Conservation (phyloP, 208 protist species). For the Acanthamoeba castellanii region DNA sequence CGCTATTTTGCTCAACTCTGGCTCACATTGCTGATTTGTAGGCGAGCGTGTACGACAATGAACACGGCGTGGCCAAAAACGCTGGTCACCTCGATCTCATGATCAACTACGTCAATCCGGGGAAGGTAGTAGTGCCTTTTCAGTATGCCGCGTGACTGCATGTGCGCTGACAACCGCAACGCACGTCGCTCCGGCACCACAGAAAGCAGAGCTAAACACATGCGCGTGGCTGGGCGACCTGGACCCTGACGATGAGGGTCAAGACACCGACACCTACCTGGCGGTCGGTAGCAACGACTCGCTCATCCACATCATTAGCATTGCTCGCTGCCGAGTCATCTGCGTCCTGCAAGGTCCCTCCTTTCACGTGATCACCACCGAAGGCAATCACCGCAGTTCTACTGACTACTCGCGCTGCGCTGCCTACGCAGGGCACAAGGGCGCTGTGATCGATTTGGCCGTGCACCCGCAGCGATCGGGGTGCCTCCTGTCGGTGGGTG, state of each 20-base stretch:
- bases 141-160: neutral
- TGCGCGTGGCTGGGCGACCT: constrained; percentile 47
- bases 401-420: no score
- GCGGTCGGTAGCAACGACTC: constrained; percentile 35
- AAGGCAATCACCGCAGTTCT: neutral
- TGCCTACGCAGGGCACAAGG: neutral
- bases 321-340: constrained; percentile 33
- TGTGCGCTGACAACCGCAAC: neutral
- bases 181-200: neutral
- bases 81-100: constrained; percentile 58
- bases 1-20: no score
- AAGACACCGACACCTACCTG: constrained; percentile 70
- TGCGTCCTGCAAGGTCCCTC: constrained; percentile 1
- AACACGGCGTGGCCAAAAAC: constrained; percentile 40
- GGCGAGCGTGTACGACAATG: constrained; percentile 72
- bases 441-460: neutral
- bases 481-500: neutral
- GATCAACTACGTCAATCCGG: constrained; percentile 53
- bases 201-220: constrained; percentile 42
- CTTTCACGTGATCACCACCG: neutral
- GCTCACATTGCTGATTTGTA: neutral
- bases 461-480: neutral
- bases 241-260: neutral
- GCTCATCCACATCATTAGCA: constrained; percentile 61
- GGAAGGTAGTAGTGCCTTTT: neutral